These are phyloP conservation scores for Ogataea salicorniae DNA, from an alignment of 805 yeast species.

Conservation along the genomic window DNA sequence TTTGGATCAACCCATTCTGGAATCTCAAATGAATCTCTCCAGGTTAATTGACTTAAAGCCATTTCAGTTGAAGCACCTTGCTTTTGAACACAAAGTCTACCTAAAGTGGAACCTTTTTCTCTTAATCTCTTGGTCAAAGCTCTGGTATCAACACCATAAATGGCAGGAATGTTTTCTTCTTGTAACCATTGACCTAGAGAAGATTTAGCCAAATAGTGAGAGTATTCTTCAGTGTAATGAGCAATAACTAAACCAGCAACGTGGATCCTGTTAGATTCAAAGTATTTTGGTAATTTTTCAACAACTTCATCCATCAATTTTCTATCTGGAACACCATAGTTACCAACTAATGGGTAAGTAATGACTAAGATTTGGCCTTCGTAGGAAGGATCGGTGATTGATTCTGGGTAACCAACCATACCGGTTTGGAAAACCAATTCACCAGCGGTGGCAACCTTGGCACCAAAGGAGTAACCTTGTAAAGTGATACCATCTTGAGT, in stretches of 20 bases:
- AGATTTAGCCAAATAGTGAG: conserved; percentile 89
- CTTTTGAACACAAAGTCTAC: conserved; percentile 71
- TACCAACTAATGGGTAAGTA: conserved; percentile 95
- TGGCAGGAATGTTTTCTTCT: conserved; percentile 88
- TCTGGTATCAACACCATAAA: conserved; percentile 97
- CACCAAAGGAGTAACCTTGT: conserved; percentile 97
- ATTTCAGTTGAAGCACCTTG: conserved; percentile 28
- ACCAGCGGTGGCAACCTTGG: conserved; percentile 84
- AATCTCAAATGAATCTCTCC: conserved; percentile 61
- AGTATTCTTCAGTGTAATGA: conserved; percentile 92
- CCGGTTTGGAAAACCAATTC: conserved; percentile 99
- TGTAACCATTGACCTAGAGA: conserved; percentile 93
- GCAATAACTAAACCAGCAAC: conserved; percentile 96
- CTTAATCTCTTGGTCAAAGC: conserved; percentile 89
- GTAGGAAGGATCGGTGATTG: conserved; percentile 96
- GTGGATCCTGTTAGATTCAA: conserved; percentile 89
- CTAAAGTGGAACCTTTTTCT: conserved; percentile 87
- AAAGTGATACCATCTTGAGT: conserved; percentile 79
- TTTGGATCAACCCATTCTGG: conserved; percentile 96
- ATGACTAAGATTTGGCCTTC: conserved; percentile 96
- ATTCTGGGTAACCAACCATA: conserved; percentile 99
- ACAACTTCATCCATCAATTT: conserved; percentile 67
- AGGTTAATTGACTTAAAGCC: conserved; percentile 34
- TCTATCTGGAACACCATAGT: conserved; percentile 98
- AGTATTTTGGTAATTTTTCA: conserved; percentile 78